Conservation (phyloP, 306 rosid genomes). For the Psophocarpus tetragonolobus region DNA sequence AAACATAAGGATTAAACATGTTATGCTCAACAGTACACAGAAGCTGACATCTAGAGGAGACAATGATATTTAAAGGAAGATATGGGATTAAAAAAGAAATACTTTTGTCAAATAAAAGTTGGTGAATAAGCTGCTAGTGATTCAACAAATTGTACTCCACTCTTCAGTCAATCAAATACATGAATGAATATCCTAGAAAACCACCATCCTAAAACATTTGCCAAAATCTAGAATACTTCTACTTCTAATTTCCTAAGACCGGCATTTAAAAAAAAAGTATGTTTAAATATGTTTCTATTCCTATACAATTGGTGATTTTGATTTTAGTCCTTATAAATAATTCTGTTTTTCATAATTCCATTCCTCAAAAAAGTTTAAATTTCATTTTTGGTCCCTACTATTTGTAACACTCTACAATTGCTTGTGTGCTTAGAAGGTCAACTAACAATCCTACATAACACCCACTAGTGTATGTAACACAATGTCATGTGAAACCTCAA, state of each 20-base stretch:
- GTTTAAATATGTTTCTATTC: too few relatives aligned
- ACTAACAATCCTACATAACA: too few relatives aligned
- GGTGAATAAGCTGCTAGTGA: background rate
- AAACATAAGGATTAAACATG: slow-evolving; percentile 13
- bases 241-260: background rate
- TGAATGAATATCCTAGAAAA: slow-evolving; percentile 1
- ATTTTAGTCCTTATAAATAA: too few relatives aligned
- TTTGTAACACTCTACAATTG: too few relatives aligned
- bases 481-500: too few relatives aligned
- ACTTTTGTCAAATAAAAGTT: background rate
- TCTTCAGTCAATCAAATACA: background rate
- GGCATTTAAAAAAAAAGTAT: too few relatives aligned
- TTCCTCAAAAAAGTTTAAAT: too few relatives aligned
- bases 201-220: background rate
- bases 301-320: too few relatives aligned
- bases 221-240: background rate
- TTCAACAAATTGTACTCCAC: slow-evolving; percentile 10
- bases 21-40: slow-evolving; percentile 13
- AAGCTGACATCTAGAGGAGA: slow-evolving; percentile 22
- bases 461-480: too few relatives aligned
- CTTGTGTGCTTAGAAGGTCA: too few relatives aligned
- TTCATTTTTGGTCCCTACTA: too few relatives aligned
- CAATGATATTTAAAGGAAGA: slow-evolving; percentile 23
- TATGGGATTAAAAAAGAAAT: slow-evolving; percentile 9
- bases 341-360: too few relatives aligned